Conservation (phyloP, 1,139 yeast genomes). For the Saccharomyces hybrid region DNA sequence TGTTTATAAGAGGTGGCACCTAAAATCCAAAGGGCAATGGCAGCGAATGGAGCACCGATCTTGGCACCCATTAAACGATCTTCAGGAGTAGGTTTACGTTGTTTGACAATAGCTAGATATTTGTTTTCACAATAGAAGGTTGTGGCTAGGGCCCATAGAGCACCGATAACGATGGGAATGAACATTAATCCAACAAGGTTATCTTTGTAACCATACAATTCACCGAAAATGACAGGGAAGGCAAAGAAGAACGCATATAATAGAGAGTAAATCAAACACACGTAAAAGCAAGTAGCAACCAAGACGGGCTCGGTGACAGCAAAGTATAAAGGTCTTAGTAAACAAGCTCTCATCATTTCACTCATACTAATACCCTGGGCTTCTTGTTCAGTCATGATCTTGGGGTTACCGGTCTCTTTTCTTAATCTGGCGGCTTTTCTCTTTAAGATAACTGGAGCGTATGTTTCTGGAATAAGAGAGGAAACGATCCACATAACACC, state of each 20-base stretch:
- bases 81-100: constrained; percentile 71
- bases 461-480: constrained; percentile 71
- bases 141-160: constrained; percentile 59
- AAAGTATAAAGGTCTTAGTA: constrained; percentile 68
- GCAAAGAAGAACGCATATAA: constrained; percentile 91
- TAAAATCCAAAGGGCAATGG: constrained; percentile 74
- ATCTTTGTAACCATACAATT: constrained; percentile 58
- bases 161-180: constrained; percentile 83
- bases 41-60: constrained; percentile 86
- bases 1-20: constrained; percentile 82
- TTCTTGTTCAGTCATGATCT: constrained; percentile 89
- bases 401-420: constrained; percentile 69
- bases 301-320: constrained; percentile 74
- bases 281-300: constrained; percentile 74
- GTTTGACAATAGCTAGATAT: constrained; percentile 46
- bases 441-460: constrained; percentile 79
- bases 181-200: constrained; percentile 74
- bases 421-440: constrained; percentile 61
- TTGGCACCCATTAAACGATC: constrained; percentile 82
- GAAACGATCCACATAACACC: constrained; percentile 71
- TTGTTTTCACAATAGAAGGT: constrained; percentile 64
- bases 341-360: constrained; percentile 59
- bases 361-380: constrained; percentile 59
- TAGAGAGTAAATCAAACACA: constrained; percentile 77
- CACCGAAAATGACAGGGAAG: constrained; percentile 64